A percentile compares a stretch with the other conserved stretches of the same genome.
phyloP scores from a whole-genome alignment of 139 green algal species.

The Chlamydomonas sp. region DNA sequence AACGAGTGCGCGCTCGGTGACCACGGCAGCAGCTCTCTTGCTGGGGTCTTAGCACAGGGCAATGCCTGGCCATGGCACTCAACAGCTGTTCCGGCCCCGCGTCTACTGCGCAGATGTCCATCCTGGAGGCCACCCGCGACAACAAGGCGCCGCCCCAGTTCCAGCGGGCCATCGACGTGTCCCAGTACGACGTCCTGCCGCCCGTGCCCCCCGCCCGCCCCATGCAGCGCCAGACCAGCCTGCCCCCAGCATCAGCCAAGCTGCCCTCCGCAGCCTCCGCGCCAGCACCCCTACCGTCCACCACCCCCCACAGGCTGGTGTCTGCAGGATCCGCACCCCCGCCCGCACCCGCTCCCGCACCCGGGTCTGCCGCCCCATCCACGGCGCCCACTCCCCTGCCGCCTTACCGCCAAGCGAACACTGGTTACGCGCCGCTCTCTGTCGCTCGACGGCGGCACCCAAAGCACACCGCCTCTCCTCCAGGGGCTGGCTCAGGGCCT shows the following conservation, averaged over 20 bases:
- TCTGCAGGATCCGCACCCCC: not conserved
- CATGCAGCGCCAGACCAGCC: not conserved
- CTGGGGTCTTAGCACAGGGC: not conserved
- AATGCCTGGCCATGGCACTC: not conserved
- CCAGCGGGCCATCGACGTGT: not conserved
- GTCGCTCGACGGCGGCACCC: not conserved
- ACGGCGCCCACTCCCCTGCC: not conserved
- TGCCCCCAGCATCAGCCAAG: not conserved
- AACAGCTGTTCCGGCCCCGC: not conserved
- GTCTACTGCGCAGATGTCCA: not conserved
- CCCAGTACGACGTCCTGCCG: not conserved
- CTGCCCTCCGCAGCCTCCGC: not conserved
- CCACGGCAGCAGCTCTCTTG: too few species aligned
- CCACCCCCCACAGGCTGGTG: too few species aligned
- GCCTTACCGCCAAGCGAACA: slow-evolving; percentile 30
- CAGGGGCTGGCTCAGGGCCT: not conserved
- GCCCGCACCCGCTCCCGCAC: not conserved
- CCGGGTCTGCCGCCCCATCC: not conserved
- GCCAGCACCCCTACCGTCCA: not conserved
- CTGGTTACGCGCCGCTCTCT: slow-evolving; percentile 22
- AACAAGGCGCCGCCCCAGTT: not conserved
- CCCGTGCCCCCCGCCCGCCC: not conserved
- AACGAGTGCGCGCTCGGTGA: too few species aligned
- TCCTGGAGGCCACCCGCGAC: slow-evolving; percentile 24
- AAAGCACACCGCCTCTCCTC: too few species aligned